These are phyloP conservation scores for Cubamyces sp. DNA, from an alignment of 768 basidiomycete species.

Conservation along the genomic window DNA sequence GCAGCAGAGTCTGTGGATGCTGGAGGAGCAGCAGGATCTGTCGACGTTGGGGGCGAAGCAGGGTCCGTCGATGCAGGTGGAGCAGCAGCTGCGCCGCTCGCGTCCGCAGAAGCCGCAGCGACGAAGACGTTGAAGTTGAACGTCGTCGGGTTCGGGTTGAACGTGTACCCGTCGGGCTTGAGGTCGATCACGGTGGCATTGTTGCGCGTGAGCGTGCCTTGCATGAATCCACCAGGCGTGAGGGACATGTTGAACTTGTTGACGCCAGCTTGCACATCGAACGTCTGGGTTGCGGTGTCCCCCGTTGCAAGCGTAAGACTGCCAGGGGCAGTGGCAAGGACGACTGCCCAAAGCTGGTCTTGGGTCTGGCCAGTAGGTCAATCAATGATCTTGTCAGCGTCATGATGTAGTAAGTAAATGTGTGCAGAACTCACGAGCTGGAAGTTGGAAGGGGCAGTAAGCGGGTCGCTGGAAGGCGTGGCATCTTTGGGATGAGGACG, in stretches of 20 bases:
- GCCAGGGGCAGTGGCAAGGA: constrained; percentile 55
- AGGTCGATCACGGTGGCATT: constrained; percentile 55
- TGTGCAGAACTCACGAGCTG: constrained; percentile 48
- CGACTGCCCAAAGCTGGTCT: constrained; percentile 70
- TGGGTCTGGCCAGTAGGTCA: constrained; percentile 30
- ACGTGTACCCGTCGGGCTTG: constrained; percentile 48
- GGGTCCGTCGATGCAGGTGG: not conserved
- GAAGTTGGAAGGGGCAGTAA: constrained; percentile 52
- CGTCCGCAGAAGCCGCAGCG: constrained; percentile 31
- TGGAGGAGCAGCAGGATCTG: not conserved
- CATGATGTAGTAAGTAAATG: not conserved
- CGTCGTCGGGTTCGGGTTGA: constrained; percentile 35
- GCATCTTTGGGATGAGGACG: constrained; percentile 63
- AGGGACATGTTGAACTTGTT: constrained; percentile 64
- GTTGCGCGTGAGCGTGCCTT: constrained; percentile 54
- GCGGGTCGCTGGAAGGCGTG: constrained; percentile 42
- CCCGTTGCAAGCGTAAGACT: constrained; percentile 55
- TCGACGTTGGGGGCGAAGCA: not conserved
- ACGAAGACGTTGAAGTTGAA: constrained; percentile 71
- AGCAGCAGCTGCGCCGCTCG: not conserved
- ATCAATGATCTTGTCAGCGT: not conserved
- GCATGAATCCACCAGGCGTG: constrained; percentile 53
- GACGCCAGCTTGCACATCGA: constrained; percentile 52
- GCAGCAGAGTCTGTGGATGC: not conserved
- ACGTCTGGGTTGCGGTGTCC: constrained; percentile 41